These are phyloP conservation scores for Cucumis cinereus DNA, from an alignment of 306 rosid species.

Conservation along the genomic window DNA sequence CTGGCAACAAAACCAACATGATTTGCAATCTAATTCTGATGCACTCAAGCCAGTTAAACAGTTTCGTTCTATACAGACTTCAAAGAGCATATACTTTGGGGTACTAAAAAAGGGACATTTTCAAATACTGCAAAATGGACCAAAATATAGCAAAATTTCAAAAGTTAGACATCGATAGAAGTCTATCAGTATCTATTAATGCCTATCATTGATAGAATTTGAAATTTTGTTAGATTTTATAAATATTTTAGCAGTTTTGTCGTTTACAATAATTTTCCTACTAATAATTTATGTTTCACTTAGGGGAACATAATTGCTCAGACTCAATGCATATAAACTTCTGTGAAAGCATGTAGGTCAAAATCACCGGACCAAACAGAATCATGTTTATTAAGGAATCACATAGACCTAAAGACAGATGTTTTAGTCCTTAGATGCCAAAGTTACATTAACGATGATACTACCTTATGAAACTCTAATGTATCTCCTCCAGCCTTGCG, in stretches of 20 bases:
- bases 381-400: neutral
- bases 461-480: slow-evolving; percentile 86
- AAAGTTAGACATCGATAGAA: no score
- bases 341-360: neutral
- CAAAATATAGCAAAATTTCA: no score
- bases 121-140: no score
- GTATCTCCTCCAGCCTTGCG: slow-evolving; percentile 91
- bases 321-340: neutral
- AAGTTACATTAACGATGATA: neutral
- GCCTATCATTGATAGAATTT: no score
- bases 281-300: neutral
- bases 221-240: no score
- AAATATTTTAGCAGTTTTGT: no score
- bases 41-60: neutral
- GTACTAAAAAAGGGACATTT: no score
- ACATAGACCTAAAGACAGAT: neutral
- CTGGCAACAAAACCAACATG: neutral
- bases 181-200: no score
- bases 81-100: neutral
- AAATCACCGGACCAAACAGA: neutral
- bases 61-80: neutral
- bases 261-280: no score
- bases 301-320: neutral
- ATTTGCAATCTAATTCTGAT: neutral
- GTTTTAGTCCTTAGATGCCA: neutral